These are phyloP conservation scores for Veloboletus limbatus DNA, from an alignment of 1,284 basidiomycete species.

Conservation along the genomic window DNA sequence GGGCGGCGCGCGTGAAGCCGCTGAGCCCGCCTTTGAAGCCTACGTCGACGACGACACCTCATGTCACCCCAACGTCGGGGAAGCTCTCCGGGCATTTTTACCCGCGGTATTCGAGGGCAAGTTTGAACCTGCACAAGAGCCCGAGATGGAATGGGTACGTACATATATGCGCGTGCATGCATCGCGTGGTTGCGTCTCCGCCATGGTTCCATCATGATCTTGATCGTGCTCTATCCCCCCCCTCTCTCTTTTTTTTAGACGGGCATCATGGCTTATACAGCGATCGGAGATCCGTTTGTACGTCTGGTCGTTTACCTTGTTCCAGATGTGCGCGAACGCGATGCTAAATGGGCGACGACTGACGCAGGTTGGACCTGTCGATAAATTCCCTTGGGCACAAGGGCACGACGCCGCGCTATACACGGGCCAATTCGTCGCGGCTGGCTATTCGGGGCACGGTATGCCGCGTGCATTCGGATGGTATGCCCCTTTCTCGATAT, in stretches of 20 bases:
- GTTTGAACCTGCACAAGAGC: slow-evolving; percentile 44
- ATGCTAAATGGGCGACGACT: not conserved
- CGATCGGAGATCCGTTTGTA: slow-evolving; percentile 65
- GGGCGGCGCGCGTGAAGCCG: slow-evolving; percentile 63
- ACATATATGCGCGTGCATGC: too few relatives aligned
- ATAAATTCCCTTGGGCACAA: slow-evolving; percentile 27
- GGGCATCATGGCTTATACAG: slow-evolving; percentile 81
- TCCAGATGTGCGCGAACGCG: too few relatives aligned
- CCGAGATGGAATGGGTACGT: slow-evolving; percentile 74
- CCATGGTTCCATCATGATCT: too few relatives aligned
- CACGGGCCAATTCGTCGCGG: slow-evolving; percentile 68
- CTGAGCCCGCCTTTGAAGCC: slow-evolving; percentile 44
- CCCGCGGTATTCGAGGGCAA: slow-evolving; percentile 56
- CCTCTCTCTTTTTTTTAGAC: too few relatives aligned
- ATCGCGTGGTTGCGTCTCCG: too few relatives aligned
- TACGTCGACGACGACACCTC: slow-evolving; percentile 61
- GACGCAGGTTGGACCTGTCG: slow-evolving; percentile 62
- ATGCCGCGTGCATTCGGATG: slow-evolving; percentile 78
- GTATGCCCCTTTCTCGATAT: slow-evolving; percentile 38
- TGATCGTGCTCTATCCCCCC: not conserved
- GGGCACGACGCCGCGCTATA: slow-evolving; percentile 25
- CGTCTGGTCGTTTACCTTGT: slow-evolving; percentile 31
- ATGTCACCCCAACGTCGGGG: slow-evolving; percentile 47
- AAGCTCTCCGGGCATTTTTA: slow-evolving; percentile 54
- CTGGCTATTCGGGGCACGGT: slow-evolving; percentile 77